Evolutionary conservation across 169 alveolate species (phyloP).

Genomic region (Plasmodium gonderi): DNA sequence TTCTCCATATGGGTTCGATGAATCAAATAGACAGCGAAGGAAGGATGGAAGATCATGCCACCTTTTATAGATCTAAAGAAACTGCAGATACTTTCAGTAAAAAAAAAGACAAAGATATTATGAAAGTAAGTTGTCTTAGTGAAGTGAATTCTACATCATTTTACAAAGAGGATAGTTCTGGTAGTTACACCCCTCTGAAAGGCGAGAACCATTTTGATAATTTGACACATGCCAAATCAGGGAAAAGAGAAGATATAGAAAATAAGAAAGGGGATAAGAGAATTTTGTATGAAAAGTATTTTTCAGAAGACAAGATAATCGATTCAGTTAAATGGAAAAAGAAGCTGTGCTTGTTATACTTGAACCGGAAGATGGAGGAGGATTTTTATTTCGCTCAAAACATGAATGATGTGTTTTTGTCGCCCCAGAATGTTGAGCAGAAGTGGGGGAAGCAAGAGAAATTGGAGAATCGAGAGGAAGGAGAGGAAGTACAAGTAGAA

Average conservation of each 20-base stretch:
- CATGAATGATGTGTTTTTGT: constrained; percentile 12
- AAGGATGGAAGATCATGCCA: neutral
- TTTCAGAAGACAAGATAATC: neutral
- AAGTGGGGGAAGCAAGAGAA: neutral
- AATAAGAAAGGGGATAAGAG: neutral
- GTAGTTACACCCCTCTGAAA: neutral
- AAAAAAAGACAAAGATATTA: too few relatives aligned
- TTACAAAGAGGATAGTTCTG: neutral
- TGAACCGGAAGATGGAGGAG: neutral
- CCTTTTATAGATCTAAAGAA: too few relatives aligned
- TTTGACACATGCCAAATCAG: neutral
- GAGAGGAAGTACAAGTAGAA: neutral
- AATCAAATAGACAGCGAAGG: neutral
- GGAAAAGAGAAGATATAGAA: neutral
- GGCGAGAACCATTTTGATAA: neutral
- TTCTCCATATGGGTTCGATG: constrained; percentile 3
- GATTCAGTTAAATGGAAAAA: constrained; percentile 21
- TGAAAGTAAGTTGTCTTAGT: too few relatives aligned
- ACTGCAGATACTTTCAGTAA: too few relatives aligned
- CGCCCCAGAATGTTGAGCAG: neutral
- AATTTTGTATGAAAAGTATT: neutral
- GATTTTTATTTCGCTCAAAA: constrained; percentile 27
- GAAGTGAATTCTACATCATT: too few relatives aligned
- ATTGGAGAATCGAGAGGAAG: too few relatives aligned
- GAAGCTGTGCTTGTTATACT: constrained; percentile 20